Evolutionary conservation across 1,284 basidiomycete species (phyloP).

Genomic region (Tylopilus sp.): DNA sequence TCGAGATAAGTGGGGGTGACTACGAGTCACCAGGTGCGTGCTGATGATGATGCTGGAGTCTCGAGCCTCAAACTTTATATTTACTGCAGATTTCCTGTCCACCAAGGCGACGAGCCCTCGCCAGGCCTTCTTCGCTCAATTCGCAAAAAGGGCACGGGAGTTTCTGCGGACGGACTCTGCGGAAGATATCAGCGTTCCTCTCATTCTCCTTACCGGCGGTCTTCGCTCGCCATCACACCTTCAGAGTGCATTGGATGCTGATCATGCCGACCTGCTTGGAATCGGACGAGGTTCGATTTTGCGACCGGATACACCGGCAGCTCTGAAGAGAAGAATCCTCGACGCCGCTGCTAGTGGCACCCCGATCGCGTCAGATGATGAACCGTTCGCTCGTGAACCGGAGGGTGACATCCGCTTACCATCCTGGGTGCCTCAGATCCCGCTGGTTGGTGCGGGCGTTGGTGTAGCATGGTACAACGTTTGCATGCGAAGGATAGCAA

Average conservation of each 20-base stretch:
- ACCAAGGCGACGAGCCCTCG: constrained; percentile 30
- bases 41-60: neutral
- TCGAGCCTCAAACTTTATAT: neutral
- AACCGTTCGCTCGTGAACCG: constrained; percentile 42
- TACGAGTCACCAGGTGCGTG: constrained; percentile 74
- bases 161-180: constrained; percentile 39
- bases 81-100: constrained; percentile 42
- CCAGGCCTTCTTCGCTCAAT: constrained; percentile 60
- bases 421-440: constrained; percentile 41
- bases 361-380: constrained; percentile 18
- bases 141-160: constrained; percentile 51
- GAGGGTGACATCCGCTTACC: constrained; percentile 26
- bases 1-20: constrained; percentile 85
- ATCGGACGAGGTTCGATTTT: constrained; percentile 69
- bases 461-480: constrained; percentile 59
- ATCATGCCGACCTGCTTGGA: constrained; percentile 71
- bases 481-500: constrained; percentile 48
- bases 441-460: constrained; percentile 53
- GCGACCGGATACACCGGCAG: constrained; percentile 57
- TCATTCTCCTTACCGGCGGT: constrained; percentile 80
- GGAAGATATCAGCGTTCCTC: constrained; percentile 39
- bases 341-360: constrained; percentile 7
- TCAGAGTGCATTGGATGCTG: constrained; percentile 46
- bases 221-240: constrained; percentile 63
- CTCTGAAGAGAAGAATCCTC: constrained; percentile 30